These are phyloP conservation scores for Stygiomarasmius scandens DNA, from an alignment of 1,284 basidiomycete genomes.

Conservation along the genomic window DNA sequence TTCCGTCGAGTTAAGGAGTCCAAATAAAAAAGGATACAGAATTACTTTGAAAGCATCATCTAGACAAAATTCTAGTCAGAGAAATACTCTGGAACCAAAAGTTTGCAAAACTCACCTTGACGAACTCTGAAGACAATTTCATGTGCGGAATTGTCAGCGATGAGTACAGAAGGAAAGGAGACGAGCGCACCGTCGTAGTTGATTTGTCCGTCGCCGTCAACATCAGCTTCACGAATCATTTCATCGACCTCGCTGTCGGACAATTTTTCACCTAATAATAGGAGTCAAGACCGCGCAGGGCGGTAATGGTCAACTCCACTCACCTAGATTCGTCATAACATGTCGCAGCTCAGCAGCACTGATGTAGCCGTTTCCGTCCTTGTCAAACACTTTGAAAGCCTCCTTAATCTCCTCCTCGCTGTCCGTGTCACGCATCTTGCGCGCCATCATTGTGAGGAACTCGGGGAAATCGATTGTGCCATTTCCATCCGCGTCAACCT, in stretches of 20 bases:
- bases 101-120: slow-evolving; percentile 50
- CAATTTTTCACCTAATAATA: slow-evolving; percentile 79
- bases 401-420: slow-evolving; percentile 70
- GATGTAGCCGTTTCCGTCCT: slow-evolving; percentile 78
- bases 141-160: background rate
- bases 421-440: slow-evolving; percentile 90
- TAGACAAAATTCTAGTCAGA: slow-evolving; percentile 5
- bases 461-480: slow-evolving; percentile 94
- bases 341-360: slow-evolving; percentile 76
- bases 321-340: slow-evolving; percentile 92
- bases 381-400: slow-evolving; percentile 81
- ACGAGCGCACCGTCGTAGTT: slow-evolving; percentile 73
- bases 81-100: background rate
- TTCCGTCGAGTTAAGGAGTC: background rate
- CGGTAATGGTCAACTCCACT: slow-evolving; percentile 30
- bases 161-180: background rate
- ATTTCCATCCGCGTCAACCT: slow-evolving; percentile 75
- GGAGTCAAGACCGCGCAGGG: background rate
- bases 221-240: slow-evolving; percentile 98
- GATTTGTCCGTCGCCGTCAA: slow-evolving; percentile 92
- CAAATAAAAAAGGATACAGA: background rate
- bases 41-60: slow-evolving; percentile 24
- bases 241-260: slow-evolving; percentile 93
- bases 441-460: slow-evolving; percentile 79
- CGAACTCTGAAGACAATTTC: slow-evolving; percentile 64